Conservation (phyloP, 2,329 filamentous ascomycete genomes). For the Ascocoryne sarcoides region DNA sequence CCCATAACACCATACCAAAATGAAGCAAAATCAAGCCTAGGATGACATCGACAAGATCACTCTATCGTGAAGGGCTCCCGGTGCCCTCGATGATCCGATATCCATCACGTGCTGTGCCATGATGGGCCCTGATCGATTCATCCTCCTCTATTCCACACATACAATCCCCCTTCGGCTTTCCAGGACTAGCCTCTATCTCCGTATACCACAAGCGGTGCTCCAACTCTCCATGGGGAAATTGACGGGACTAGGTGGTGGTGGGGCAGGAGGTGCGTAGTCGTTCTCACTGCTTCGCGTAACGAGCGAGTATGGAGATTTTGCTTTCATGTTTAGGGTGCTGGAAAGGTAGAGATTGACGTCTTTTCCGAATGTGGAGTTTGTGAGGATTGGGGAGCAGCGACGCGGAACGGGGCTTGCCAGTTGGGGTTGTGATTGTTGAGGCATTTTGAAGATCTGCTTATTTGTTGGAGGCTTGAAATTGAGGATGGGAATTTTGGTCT, state of each 20-base stretch:
- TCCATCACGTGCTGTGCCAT: too few relatives aligned
- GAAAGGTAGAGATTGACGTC: conserved; percentile 23
- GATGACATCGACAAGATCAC: too few relatives aligned
- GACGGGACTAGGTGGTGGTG: conserved; percentile 55
- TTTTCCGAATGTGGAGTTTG: conserved; percentile 18
- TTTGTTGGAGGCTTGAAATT: too few relatives aligned
- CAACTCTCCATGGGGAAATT: conserved; percentile 51
- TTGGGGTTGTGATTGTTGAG: conserved; percentile 23
- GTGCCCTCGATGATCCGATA: too few relatives aligned
- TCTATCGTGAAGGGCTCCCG: too few relatives aligned
- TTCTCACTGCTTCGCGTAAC: conserved; percentile 32
- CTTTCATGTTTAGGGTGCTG: conserved; percentile 20
- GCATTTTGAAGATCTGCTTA: too few relatives aligned
- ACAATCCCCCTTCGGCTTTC: too few relatives aligned
- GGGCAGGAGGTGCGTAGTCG: conserved; percentile 56
- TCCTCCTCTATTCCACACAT: too few relatives aligned
- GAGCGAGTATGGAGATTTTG: conserved; percentile 20
- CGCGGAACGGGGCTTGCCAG: conserved; percentile 31
- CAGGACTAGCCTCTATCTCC: too few relatives aligned
- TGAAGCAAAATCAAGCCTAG: too few relatives aligned
- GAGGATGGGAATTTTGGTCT: neutral
- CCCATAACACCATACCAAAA: too few relatives aligned
- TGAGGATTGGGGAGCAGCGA: conserved; percentile 38
- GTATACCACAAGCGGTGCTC: conserved; percentile 25
- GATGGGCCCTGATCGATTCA: too few relatives aligned